phyloP scores from a whole-genome alignment of 805 yeast species.

The Komagataella pastoris region DNA sequence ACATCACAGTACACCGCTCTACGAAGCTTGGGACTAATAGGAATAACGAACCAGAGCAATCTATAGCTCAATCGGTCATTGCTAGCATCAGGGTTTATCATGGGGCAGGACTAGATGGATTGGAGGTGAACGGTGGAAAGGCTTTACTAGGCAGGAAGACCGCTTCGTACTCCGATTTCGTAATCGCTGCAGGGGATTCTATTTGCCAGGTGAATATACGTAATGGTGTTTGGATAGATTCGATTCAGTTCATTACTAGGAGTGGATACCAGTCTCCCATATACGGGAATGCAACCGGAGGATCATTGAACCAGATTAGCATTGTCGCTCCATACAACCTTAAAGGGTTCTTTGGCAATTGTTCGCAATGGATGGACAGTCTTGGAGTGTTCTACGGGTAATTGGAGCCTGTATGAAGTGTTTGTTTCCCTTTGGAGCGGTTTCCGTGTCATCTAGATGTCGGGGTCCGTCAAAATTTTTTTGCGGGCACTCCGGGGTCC shows the following conservation, averaged over 20 bases:
- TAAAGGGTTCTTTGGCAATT: constrained; percentile 61
- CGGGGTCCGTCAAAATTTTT: not conserved
- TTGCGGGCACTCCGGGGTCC: not conserved
- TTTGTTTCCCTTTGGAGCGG: not conserved
- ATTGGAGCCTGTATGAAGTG: not conserved
- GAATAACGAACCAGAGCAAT: constrained; percentile 17
- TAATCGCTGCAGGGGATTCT: constrained; percentile 41
- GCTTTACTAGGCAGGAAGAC: constrained; percentile 40
- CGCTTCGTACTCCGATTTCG: constrained; percentile 38
- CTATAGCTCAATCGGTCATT: constrained; percentile 21
- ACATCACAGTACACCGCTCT: constrained; percentile 4
- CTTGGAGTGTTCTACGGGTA: constrained; percentile 51
- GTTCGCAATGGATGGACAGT: constrained; percentile 62
- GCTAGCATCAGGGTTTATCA: constrained; percentile 50
- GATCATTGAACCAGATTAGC: constrained; percentile 40
- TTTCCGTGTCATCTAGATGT: not conserved
- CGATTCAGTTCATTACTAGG: constrained; percentile 56
- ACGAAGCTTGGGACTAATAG: constrained; percentile 12
- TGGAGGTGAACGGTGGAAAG: constrained; percentile 34
- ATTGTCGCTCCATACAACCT: constrained; percentile 52
- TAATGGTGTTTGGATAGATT: constrained; percentile 87
- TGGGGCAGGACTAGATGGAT: constrained; percentile 76
- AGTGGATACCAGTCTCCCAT: constrained; percentile 37
- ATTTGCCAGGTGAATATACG: constrained; percentile 51
- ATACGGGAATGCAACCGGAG: constrained; percentile 64